Evolutionary conservation across 1,284 basidiomycete genomes (phyloP).

Genomic region (Xanthoconium separans): DNA sequence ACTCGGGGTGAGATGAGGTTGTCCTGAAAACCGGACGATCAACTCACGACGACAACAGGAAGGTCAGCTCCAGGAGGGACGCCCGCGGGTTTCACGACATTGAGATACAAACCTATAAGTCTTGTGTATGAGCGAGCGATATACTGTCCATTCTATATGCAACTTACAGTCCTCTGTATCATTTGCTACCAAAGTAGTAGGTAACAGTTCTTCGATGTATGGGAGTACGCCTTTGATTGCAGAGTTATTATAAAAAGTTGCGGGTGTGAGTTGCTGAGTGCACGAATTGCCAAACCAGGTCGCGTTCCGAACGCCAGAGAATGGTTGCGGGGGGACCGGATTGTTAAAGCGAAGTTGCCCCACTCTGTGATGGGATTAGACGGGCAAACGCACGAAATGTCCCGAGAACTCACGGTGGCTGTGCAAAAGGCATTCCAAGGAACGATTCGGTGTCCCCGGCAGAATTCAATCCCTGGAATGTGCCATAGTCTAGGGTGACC

Average conservation of each 20-base stretch:
- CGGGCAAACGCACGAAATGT: fast-evolving
- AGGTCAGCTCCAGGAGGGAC: constrained; percentile 9
- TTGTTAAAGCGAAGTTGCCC: constrained; percentile 20
- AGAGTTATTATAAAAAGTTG: neutral
- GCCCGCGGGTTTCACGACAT: constrained; percentile 17
- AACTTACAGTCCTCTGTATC: constrained; percentile 4
- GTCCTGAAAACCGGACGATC: neutral
- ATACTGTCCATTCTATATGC: too few relatives aligned
- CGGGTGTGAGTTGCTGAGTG: neutral
- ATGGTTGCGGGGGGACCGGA: neutral
- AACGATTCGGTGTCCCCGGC: constrained; percentile 18
- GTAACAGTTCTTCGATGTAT: neutral
- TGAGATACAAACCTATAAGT: constrained; percentile 13
- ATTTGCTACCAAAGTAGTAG: neutral
- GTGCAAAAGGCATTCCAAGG: constrained; percentile 21
- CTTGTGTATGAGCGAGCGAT: neutral
- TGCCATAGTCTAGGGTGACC: constrained; percentile 19
- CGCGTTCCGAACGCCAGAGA: neutral
- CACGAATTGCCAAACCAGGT: constrained; percentile 1
- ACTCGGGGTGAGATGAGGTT: neutral
- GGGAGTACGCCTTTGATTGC: neutral
- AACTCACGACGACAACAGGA: constrained; percentile 22
- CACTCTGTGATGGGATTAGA: constrained; percentile 3
- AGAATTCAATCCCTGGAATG: constrained; percentile 20
- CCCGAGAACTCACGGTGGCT: constrained; percentile 14